These are phyloP conservation scores for Bertia moriformis DNA, from an alignment of 2,329 filamentous ascomycete genomes.

Conservation along the genomic window DNA sequence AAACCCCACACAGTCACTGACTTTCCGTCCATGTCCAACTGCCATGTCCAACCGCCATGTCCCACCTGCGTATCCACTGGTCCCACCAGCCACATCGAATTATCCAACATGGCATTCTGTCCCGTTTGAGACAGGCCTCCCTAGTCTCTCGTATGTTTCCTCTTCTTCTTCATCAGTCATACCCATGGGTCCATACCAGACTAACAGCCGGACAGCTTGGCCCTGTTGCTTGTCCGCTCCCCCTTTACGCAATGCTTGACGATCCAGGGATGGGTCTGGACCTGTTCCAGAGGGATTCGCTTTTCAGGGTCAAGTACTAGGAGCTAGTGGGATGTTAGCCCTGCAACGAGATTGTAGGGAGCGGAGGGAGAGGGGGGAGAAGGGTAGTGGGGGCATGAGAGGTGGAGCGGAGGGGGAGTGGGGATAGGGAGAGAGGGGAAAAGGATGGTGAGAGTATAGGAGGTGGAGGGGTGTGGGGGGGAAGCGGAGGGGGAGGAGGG, in stretches of 20 bases:
- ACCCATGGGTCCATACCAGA: not conserved
- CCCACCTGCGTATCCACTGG: no score
- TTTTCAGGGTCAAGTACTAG: conserved; percentile 89
- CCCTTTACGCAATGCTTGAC: conserved; percentile 75
- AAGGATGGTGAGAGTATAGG: conserved; percentile 6
- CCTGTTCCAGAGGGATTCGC: conserved; percentile 75
- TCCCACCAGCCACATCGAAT: no score
- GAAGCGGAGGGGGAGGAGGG: no score
- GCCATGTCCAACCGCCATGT: no score
- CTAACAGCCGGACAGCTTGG: conserved; percentile 22
- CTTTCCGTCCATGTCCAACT: no score
- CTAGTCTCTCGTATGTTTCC: not conserved
- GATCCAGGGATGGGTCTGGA: conserved; percentile 89
- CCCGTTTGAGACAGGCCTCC: no score
- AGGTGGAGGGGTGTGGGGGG: no score
- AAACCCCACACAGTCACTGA: no score
- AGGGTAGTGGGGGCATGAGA: not conserved
- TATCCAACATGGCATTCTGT: no score
- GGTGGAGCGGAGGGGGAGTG: not conserved
- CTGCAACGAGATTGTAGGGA: no score
- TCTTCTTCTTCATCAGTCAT: not conserved
- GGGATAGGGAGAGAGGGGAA: conserved; percentile 1
- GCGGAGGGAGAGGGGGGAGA: not conserved
- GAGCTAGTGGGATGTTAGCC: no score
- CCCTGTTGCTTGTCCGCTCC: conserved; percentile 34